Conservation (phyloP, 768 basidiomycete species). For the Kwoniella heveanensis region DNA sequence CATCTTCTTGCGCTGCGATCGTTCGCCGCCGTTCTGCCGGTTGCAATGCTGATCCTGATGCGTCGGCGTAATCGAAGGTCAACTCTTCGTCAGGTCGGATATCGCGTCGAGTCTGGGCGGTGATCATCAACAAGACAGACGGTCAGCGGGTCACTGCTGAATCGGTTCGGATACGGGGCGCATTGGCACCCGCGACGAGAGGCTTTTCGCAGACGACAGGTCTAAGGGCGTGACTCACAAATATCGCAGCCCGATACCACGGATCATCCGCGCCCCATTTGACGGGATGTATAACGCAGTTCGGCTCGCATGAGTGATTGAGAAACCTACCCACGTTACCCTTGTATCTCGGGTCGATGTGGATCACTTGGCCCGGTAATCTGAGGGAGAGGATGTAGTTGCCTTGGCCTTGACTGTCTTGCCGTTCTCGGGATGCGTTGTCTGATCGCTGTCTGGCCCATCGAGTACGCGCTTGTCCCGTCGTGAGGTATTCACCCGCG, state of each 20-base stretch:
- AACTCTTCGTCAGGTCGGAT: constrained; percentile 50
- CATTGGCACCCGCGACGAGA: no score
- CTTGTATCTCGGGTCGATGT: constrained; percentile 49
- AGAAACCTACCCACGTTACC: constrained; percentile 54
- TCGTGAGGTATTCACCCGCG: constrained; percentile 53
- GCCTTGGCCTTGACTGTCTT: constrained; percentile 30
- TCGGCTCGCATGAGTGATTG: constrained; percentile 56
- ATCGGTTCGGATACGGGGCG: no score
- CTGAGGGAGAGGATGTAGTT: constrained; percentile 54
- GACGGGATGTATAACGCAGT: constrained; percentile 51
- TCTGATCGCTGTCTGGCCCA: constrained; percentile 24
- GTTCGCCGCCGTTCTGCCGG: neutral
- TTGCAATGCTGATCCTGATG: constrained; percentile 29
- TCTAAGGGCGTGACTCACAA: no score
- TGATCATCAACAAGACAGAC: no score
- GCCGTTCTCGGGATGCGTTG: neutral
- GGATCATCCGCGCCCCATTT: constrained; percentile 42
- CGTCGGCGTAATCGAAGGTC: constrained; percentile 55
- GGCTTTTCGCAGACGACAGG: no score
- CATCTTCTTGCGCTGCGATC: neutral
- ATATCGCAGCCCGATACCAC: constrained; percentile 53
- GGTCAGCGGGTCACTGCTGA: no score
- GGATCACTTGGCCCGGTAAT: constrained; percentile 31
- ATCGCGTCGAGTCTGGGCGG: constrained; percentile 36
- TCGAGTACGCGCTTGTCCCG: constrained; percentile 37